Evolutionary conservation across 495 filamentous ascomycete species (phyloP).

Genomic region (Cryomyces minteri): DNA sequence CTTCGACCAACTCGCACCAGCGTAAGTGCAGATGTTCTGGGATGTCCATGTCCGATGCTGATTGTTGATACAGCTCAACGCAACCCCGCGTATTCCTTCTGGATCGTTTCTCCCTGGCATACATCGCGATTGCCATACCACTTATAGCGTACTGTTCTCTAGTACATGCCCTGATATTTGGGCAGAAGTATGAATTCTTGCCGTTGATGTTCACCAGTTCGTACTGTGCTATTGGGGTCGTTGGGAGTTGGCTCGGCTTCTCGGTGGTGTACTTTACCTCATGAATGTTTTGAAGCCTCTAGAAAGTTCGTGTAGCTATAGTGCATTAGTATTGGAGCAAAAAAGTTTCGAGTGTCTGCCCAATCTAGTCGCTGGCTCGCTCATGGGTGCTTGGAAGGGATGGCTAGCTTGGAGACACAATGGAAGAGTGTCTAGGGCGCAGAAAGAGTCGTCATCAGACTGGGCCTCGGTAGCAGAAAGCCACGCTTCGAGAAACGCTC

Average conservation of each 20-base stretch:
- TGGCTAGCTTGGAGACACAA: too few species aligned
- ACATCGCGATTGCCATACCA: slow-evolving; percentile 74
- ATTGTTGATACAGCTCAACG: slow-evolving; percentile 25
- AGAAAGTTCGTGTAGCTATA: not conserved
- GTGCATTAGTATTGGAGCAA: too few species aligned
- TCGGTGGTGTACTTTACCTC: slow-evolving; percentile 81
- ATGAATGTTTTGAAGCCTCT: not conserved
- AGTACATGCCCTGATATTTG: slow-evolving; percentile 65
- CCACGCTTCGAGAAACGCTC: too few species aligned
- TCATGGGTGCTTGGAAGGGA: too few species aligned
- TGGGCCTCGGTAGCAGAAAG: too few species aligned
- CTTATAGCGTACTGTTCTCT: slow-evolving; percentile 79
- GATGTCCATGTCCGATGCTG: not conserved
- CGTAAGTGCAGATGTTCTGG: slow-evolving; percentile 19
- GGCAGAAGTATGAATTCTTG: slow-evolving; percentile 69
- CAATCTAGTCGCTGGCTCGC: too few species aligned
- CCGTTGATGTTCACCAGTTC: slow-evolving; percentile 95
- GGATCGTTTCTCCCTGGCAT: slow-evolving; percentile 76
- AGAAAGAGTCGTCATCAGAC: too few species aligned
- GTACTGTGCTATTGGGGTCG: slow-evolving; percentile 86
- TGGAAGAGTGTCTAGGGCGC: too few species aligned
- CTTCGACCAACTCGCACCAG: slow-evolving; percentile 77
- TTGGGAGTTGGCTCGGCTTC: slow-evolving; percentile 93
- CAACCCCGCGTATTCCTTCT: slow-evolving; percentile 65
- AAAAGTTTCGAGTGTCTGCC: too few species aligned